Base-by-base conservation (phyloP, 169 alveolate genomes). In the Theileria parva region DNA sequence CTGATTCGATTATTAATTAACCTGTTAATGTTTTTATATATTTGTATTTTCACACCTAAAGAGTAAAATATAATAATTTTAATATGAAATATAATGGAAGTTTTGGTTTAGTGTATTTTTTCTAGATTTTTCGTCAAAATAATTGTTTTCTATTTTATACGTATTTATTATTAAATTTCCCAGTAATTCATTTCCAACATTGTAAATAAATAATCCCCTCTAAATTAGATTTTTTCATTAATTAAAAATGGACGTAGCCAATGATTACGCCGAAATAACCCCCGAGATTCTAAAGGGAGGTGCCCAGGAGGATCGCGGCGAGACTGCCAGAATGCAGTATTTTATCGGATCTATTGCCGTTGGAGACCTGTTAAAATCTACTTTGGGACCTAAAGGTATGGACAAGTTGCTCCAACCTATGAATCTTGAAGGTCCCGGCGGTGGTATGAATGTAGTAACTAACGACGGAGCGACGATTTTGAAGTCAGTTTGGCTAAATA, bases 401-500 rank as follows among this genome's bases (percentile, higher is more conserved):
- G 99, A 97, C 89, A 97, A 97, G 87, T 93, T 98, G 57, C 86
- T 97, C 57, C 96, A 96, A 81, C 98, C 98, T n/a, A 91, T 94
- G 95, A 93, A 91, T 63, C 39, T 86, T 81, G 96, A 94, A 32
- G 97, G 96, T 28, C 91, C 94, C 78, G 87, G 92, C 57, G 95
- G 88, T 59, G 95, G 92, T 74, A 93, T 92, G 76, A 95, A 96
- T 85, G 96, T 97, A 48, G 98, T 97, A 7, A 97, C 99, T 1
- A 98, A 98, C 88, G 99, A 98, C 88, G 99, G 99, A 15, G 99
- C 99, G 11, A 98, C 99, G 0, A 98, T 98, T 19, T 91, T 98
- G 79, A 97, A 95, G 88, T 95, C 99, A 57, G 97, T 98, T 61
- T 97, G 98, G 95, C 95, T 98, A 27, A 99, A 98, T 91, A 98